A percentile compares a stretch with the other conserved stretches of the same genome.
These are phyloP conservation scores for Hypoxylon trugodes DNA, from an alignment of 495 filamentous ascomycete species.

Conservation along the genomic window DNA sequence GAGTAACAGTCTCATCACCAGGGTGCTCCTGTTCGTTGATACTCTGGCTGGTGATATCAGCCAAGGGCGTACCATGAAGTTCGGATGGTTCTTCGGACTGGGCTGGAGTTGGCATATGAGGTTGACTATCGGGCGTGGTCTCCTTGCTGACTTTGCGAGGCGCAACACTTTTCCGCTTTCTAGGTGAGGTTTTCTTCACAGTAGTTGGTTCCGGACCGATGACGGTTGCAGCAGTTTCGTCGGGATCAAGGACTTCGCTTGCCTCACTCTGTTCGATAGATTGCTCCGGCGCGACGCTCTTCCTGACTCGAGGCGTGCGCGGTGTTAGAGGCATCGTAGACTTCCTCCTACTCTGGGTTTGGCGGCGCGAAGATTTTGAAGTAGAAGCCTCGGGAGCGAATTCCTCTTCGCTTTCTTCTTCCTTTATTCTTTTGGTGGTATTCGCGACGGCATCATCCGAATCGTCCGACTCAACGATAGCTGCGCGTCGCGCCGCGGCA, in stretches of 20 bases:
- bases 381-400: constrained; percentile 75
- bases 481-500: constrained; percentile 68
- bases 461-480: constrained; percentile 78
- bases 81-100: constrained; percentile 54
- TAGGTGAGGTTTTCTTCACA: constrained; percentile 65
- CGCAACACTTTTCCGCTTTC: constrained; percentile 76
- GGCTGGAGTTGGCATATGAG: constrained; percentile 57
- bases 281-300: constrained; percentile 38
- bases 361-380: constrained; percentile 43
- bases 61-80: constrained; percentile 69
- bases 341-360: constrained; percentile 63
- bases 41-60: constrained; percentile 78
- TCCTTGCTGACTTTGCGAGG: constrained; percentile 54
- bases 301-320: constrained; percentile 55
- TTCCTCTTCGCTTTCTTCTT: constrained; percentile 77
- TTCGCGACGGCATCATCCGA: constrained; percentile 71
- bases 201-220: constrained; percentile 68
- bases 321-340: constrained; percentile 54
- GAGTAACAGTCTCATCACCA: constrained; percentile 52
- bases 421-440: constrained; percentile 63
- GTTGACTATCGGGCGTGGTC: constrained; percentile 60
- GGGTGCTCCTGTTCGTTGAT: constrained; percentile 60
- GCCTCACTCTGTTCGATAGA: constrained; percentile 67
- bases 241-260: constrained; percentile 66
- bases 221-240: constrained; percentile 57